Evolutionary conservation across 345 rosid species (phyloP).

Genomic region (Arabis hirsuta): DNA sequence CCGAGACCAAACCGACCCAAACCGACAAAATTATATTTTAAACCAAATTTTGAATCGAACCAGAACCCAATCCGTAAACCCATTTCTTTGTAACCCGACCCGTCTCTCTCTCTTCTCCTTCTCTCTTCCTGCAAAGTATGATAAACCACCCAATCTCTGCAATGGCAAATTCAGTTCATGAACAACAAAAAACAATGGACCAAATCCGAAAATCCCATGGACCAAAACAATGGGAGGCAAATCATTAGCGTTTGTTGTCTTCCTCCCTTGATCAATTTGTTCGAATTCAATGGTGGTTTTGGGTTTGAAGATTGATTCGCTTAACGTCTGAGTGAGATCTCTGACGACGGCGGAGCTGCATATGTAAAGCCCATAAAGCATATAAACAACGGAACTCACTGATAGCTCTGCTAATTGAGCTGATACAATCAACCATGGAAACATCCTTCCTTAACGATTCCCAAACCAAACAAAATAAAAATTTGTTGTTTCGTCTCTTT

Average conservation of each 20-base stretch:
- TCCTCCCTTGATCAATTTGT: slow-evolving; percentile 41
- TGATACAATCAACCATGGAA: slow-evolving; percentile 61
- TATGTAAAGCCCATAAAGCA: slow-evolving; percentile 77
- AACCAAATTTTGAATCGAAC: too few species aligned
- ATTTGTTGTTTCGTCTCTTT: too few species aligned
- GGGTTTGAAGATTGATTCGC: slow-evolving; percentile 57
- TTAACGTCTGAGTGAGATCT: slow-evolving; percentile 67
- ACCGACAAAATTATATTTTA: too few species aligned
- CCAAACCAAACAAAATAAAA: too few species aligned
- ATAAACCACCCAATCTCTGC: slow-evolving; percentile 85
- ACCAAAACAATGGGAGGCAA: slow-evolving; percentile 91
- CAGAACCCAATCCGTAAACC: too few species aligned
- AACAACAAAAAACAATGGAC: slow-evolving; percentile 41
- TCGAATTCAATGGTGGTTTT: slow-evolving; percentile 49
- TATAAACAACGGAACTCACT: slow-evolving; percentile 76
- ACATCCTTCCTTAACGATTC: slow-evolving; percentile 67
- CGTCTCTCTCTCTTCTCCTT: slow-evolving; percentile 94
- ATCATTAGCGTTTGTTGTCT: slow-evolving; percentile 41
- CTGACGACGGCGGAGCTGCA: slow-evolving; percentile 92
- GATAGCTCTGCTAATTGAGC: slow-evolving; percentile 73
- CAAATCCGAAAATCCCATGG: slow-evolving; percentile 99
- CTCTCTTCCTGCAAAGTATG: slow-evolving; percentile 99
- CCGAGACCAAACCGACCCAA: too few species aligned
- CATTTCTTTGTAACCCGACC: too few species aligned
- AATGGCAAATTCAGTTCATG: slow-evolving; percentile 25